phyloP scores from a whole-genome alignment of 2,329 filamentous ascomycete genomes.

The Hymenoscyphus repandus region DNA sequence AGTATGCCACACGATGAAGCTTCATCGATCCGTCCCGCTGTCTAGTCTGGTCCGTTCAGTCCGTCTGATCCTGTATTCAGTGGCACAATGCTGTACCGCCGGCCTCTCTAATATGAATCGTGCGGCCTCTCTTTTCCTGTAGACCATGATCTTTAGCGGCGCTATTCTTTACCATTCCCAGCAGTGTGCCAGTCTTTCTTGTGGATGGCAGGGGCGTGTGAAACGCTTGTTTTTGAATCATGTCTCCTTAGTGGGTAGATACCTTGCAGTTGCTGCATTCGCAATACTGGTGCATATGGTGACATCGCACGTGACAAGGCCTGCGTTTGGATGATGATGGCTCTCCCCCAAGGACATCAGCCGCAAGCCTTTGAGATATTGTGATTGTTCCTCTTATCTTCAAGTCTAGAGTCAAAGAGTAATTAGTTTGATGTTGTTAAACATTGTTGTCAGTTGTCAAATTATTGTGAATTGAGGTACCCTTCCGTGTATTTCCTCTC shows the following conservation, averaged over 20 bases:
- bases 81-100: too few species aligned
- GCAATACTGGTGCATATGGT: conserved; percentile 4
- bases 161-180: neutral
- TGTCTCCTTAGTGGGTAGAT: neutral
- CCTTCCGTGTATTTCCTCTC: too few species aligned
- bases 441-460: too few species aligned
- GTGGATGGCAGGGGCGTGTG: neutral
- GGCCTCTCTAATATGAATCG: too few species aligned
- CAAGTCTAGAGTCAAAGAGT: neutral
- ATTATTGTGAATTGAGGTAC: too few species aligned
- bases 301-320: conserved; percentile 6
- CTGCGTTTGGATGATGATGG: neutral
- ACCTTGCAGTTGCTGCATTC: conserved; percentile 1
- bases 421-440: too few species aligned
- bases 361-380: neutral
- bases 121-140: neutral
- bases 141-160: neutral
- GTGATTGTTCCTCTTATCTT: neutral
- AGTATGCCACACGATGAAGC: too few species aligned
- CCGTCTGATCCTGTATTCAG: neutral
- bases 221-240: conserved; percentile 2
- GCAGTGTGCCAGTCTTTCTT: neutral
- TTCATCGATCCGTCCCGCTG: neutral
- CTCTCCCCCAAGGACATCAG: neutral
- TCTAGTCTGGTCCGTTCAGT: neutral